A percentile compares a stretch with the other conserved stretches of the same genome.
Evolutionary conservation across 495 filamentous ascomycete species (phyloP).

Genomic region (Alectoria sarmentosa): DNA sequence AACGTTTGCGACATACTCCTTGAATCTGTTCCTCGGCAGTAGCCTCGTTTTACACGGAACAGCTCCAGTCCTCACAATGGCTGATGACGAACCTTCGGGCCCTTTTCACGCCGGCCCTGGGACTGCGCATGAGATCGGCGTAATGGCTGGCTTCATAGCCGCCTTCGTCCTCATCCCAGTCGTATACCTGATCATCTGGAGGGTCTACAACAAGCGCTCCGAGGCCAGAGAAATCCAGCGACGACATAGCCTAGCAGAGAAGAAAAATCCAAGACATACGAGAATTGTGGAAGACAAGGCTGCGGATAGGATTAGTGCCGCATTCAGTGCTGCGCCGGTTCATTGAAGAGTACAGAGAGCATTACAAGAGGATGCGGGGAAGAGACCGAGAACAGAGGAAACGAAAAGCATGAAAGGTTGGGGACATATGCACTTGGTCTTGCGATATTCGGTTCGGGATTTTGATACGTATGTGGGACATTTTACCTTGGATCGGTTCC

Average conservation of each 20-base stretch:
- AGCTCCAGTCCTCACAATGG: slow-evolving; percentile 1
- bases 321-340: slow-evolving; percentile 27
- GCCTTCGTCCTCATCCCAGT: slow-evolving; percentile 35
- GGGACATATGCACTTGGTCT: not conserved
- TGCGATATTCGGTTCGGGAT: not conserved
- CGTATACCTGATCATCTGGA: slow-evolving; percentile 35
- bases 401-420: not conserved
- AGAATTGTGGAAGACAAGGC: slow-evolving; percentile 5
- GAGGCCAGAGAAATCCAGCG: slow-evolving; percentile 7
- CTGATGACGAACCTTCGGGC: not conserved
- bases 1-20: not conserved
- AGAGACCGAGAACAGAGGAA: not conserved
- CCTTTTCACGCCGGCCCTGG: slow-evolving; percentile 19
- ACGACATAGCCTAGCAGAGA: slow-evolving; percentile 24
- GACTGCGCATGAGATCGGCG: slow-evolving; percentile 36
- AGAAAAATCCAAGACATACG: slow-evolving; percentile 8
- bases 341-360: slow-evolving; percentile 1
- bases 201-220: slow-evolving; percentile 17
- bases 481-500: not conserved
- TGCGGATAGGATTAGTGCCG: slow-evolving; percentile 27
- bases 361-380: not conserved
- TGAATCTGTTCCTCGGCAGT: not conserved
- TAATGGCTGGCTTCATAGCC: slow-evolving; percentile 38
- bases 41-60: not conserved
- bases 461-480: not conserved